Evolutionary conservation across 805 yeast species (phyloP), one percentile per base, ranked within the genome.

Genomic region (Priceomyces haplophilus): DNA sequence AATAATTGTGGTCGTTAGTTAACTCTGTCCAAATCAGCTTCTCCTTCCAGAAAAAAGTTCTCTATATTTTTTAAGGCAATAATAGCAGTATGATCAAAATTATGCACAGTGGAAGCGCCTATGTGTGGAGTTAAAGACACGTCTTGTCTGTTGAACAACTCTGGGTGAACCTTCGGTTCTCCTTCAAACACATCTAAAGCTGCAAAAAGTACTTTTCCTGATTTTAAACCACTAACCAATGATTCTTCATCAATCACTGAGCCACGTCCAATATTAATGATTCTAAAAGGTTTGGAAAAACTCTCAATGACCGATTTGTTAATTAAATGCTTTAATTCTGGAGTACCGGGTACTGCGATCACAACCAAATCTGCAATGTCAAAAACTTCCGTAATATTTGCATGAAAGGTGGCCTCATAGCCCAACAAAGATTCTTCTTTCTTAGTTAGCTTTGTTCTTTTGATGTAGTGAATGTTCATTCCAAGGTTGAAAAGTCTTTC

Each of bases 241-340:
- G 79, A 89, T n/a, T 75, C 69, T 51, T 82, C 88, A 50, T 85
- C 80, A 46, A 86, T 72, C 27, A 85, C 76, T 2, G 75, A 52
- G 1, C 95, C 95, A 46, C 95, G 69, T 1, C 95, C 95, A 33
- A 86, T 80, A 54, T 86, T 86, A 37, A 86, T 80, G 18, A 86
- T 65, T 40, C 86, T 69, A 5, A 82, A 72, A 1, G 85, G 83
- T 32, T 67, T 64, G 32, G 74, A 70, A 43, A 84, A 66, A 37
- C 65, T 51, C 7, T 62, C 59, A 17, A 86, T 67, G 0, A 82
- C 57, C 0, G 67, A 53, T 25, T 56, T 58, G 53, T 83, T 77
- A 46, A 85, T 62, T 46, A 85, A 56, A 53, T 81, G 73, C 8
- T 64, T 51, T 0, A 93, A 83, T 17, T 75, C 72, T 3, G 78